These are phyloP conservation scores for Triticum aestivum DNA, from an alignment of 176 grass and related monocot genomes.

Conservation along the genomic window IWGSC_CS_RefSeq_v2.1 NC_057811.1:124448139-124448638, in stretches of 20 bases:
- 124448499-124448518: background rate
- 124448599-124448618: slow-evolving; percentile 95
- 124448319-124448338: background rate
- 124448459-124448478: background rate
- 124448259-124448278: background rate
- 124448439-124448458: too few species aligned
- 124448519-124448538: background rate
- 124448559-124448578: slow-evolving; percentile 26
- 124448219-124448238: background rate
- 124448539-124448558: background rate
- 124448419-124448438: background rate
- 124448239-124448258: background rate
- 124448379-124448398: background rate
- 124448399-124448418: background rate
- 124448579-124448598: slow-evolving; percentile 93
- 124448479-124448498: background rate
- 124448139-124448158: background rate
- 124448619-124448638: slow-evolving; percentile 91
- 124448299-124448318: background rate
- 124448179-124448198: background rate
- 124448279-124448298: background rate
- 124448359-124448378: background rate
- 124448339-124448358: background rate
- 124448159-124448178: background rate
- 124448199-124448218: background rate